Conservation (phyloP, 176 grass and related monocot genomes). For the Aegilops longissima region DNA sequence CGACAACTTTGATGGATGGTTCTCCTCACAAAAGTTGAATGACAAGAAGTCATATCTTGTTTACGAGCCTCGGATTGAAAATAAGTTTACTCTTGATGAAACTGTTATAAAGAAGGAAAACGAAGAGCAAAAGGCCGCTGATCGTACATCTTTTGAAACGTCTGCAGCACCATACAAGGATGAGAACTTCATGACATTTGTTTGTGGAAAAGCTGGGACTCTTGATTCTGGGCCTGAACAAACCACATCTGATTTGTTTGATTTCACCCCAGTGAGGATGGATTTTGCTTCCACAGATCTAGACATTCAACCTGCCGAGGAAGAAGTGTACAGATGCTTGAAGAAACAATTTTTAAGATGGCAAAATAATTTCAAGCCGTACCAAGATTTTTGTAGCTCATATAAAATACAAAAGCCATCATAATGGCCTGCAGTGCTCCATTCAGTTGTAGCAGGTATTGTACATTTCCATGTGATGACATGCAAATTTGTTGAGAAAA, state of each 20-base stretch:
- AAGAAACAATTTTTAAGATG: conserved; percentile 74
- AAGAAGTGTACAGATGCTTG: conserved; percentile 52
- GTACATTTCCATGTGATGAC: background rate
- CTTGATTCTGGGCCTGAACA: conserved; percentile 46
- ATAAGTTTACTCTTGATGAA: conserved; percentile 17
- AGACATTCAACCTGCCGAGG: conserved; percentile 47
- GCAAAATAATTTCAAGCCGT: conserved; percentile 71
- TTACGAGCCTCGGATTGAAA: conserved; percentile 60
- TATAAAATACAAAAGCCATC: conserved; percentile 50
- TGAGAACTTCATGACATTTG: conserved; percentile 64
- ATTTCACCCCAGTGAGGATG: conserved; percentile 63
- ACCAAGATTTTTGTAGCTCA: conserved; percentile 69
- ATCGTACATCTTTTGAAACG: conserved; percentile 7
- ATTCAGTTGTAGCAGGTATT: conserved; percentile 15
- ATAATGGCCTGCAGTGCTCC: conserved; percentile 27
- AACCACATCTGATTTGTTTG: conserved; percentile 39
- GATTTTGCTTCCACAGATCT: conserved; percentile 53
- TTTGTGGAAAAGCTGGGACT: conserved; percentile 56
- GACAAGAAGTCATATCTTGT: conserved; percentile 67
- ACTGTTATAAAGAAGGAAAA: conserved; percentile 29
- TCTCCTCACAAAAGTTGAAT: conserved; percentile 42
- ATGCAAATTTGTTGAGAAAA: background rate
- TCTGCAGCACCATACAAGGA: conserved; percentile 30
- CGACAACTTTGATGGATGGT: conserved; percentile 28
- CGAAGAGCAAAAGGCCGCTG: conserved; percentile 23